Conservation (phyloP, 495 filamentous ascomycete species). For the Hypoxylon trugodes region DNA sequence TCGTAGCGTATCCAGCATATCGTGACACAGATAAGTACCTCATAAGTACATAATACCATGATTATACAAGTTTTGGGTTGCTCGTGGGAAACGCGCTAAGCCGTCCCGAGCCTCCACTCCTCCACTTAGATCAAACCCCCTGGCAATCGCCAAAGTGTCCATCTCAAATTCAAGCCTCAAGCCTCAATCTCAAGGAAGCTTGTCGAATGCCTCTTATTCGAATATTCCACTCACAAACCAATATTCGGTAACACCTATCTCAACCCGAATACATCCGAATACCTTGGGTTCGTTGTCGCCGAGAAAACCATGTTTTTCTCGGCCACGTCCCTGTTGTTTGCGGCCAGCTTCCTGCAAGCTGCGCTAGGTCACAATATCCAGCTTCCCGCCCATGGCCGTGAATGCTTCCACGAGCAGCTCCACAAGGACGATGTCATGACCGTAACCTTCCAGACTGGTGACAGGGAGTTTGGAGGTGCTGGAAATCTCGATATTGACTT, state of each 20-base stretch:
- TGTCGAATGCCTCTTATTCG: too few species aligned
- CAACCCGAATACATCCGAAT: not conserved
- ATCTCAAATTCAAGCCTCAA: constrained; percentile 16
- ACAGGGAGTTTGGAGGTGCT: constrained; percentile 92
- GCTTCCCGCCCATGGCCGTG: constrained; percentile 85
- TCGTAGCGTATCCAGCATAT: constrained; percentile 12
- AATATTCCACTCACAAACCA: not conserved
- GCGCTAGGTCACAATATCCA: constrained; percentile 91
- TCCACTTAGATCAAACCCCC: constrained; percentile 15
- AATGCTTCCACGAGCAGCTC: constrained; percentile 96
- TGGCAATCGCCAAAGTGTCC: constrained; percentile 47
- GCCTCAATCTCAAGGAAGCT: not conserved
- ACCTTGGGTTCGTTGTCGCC: constrained; percentile 7
- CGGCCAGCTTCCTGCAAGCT: constrained; percentile 67
- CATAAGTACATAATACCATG: constrained; percentile 7
- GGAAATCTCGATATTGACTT: constrained; percentile 98
- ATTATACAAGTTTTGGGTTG: constrained; percentile 6
- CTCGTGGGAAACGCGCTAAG: constrained; percentile 28
- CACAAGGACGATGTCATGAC: constrained; percentile 98
- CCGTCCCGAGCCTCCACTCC: constrained; percentile 17
- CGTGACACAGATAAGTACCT: constrained; percentile 23
- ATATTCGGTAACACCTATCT: not conserved
- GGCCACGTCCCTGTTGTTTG: constrained; percentile 67
- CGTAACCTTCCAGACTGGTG: constrained; percentile 97
- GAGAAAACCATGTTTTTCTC: constrained; percentile 62